Evolutionary conservation across 305 asterid genomes (phyloP), one percentile per base, ranked within the genome.

Genomic region (Salvia sclarea): DNA sequence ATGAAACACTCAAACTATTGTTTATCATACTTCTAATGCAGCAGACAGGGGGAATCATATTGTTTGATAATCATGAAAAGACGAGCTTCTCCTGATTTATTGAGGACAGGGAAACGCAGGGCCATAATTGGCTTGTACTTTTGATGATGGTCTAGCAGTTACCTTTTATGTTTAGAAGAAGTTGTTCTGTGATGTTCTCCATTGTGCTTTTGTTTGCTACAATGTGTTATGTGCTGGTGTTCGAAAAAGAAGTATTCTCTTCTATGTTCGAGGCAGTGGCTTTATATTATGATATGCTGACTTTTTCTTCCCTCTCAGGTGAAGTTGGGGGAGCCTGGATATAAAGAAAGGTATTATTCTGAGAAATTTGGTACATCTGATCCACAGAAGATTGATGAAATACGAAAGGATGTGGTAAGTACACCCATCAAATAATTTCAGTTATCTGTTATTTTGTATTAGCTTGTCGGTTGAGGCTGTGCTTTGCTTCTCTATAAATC

Each of bases 291-390:
- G 33, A 73, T 55, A 49, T 69, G 72, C 67, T 12, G n/a, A 61
- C 48, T n/a, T 52, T 63, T 73, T 68, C 49, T 47, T 49, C 65
- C 44, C 63, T 79, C 61, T 72, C 90, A 94, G 99, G 88, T 94
- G 74, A 89, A 81, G 77, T 78, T 94, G 63, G 98, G 99, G 74
- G 97, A 91, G 80, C 99, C 97, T 69, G 99, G 99, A 76, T 94
- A 91, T 81, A 91, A 85, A 75, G 99, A 88, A 68, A 88, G 99
- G 75, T 94, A 94, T 68, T 94, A 94, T 85, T 76, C 84, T 68
- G 98, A 89, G 87, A 94, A 94, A 78, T 94, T 94, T 52, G 88
- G 85, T 62, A 41, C 82, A 35, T 83, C 94, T 55, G 88, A 80
- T 37, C 82, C 90, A 18, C 85, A 82, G 80, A 79, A 81, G 75